Base-by-base conservation (phyloP, 2,329 filamentous ascomycete species). In the Colletotrichum euphorbiae region DNA sequence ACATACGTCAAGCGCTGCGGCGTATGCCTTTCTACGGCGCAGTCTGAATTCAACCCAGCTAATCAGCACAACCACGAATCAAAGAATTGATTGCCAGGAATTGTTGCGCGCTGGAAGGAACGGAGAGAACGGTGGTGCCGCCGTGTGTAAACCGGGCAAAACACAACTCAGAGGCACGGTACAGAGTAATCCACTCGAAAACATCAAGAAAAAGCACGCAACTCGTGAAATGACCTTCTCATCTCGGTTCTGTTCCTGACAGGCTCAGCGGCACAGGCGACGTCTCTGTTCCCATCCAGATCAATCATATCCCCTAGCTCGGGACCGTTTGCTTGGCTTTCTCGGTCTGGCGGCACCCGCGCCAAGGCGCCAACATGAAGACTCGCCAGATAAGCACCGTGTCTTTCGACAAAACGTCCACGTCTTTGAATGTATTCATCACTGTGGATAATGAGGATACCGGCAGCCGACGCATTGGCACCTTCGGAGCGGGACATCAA, bases 281-380 rank as follows among this genome's bases (percentile, higher is more conserved):
- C 43, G 40, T 3, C 38, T 48, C 28, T 50, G 9, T 4, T 45
- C n/a, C 38, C 28, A 15, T 33, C 46, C 19, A 19, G 36, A 21
- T 40, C 46, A 33, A 12, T 48, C 31, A 1, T 3, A 24, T 28
- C 40, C 31, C 56, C 48, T 38, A 21, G 2, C n/a, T 40, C 51
- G 13, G 19, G 28, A 28, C 12, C 57, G 21, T 61, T 33, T 61
- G 45, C 60, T 68, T 68, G 65, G 65, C 60, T 24, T 40, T 46
- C n/a, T 64, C 60, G 65, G 65, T 36, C 45, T 48, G 59, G 65
- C 65, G 65, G 65, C 65, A 68, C 52, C 43, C 52, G 60, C 60
- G 65, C 65, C 65, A 68, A 68, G 65, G 45, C 65, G 46, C 60
- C 60, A 68, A 55, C 21, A 21, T n/a, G 28, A 33, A 24, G 40